Evolutionary conservation across 2,329 filamentous ascomycete genomes (phyloP).

Genomic region (Epicoccum sorghinum): DNA sequence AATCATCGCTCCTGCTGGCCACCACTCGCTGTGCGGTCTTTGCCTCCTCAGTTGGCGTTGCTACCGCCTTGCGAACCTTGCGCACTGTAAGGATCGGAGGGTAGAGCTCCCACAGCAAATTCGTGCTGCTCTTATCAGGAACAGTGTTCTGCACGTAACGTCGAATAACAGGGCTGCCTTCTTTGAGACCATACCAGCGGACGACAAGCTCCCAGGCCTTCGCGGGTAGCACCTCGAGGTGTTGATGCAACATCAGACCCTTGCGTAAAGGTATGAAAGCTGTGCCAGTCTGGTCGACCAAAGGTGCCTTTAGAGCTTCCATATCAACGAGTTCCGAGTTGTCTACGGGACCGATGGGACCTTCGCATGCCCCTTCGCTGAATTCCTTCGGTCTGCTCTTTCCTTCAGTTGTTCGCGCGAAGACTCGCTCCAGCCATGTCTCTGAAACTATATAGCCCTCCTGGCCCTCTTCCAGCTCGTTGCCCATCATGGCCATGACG

Average conservation of each 20-base stretch:
- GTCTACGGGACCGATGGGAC: conserved; percentile 79
- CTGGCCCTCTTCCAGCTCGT: conserved; percentile 70
- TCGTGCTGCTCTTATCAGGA: conserved; percentile 60
- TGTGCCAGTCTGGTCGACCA: conserved; percentile 50
- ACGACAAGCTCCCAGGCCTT: conserved; percentile 82
- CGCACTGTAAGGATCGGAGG: conserved; percentile 86
- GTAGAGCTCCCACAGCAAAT: conserved; percentile 81
- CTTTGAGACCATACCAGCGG: conserved; percentile 79
- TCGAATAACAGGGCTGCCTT: conserved; percentile 72
- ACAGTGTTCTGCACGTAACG: conserved; percentile 80
- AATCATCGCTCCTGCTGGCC: conserved; percentile 72
- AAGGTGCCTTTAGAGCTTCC: conserved; percentile 27
- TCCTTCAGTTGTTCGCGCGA: conserved; percentile 43
- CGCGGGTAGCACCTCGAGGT: conserved; percentile 78
- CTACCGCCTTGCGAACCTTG: conserved; percentile 70
- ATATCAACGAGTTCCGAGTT: conserved; percentile 72
- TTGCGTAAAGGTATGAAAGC: conserved; percentile 75
- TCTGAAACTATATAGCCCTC: conserved; percentile 79
- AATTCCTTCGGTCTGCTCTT: conserved; percentile 54
- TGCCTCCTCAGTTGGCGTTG: conserved; percentile 65
- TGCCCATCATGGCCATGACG: conserved; percentile 67
- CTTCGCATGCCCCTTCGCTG: conserved; percentile 65
- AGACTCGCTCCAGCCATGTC: conserved; percentile 70
- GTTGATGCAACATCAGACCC: conserved; percentile 67
- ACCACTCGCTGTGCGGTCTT: conserved; percentile 70